phyloP scores from a whole-genome alignment of 2,329 filamentous ascomycete species.

The Volutella citrinella region DNA sequence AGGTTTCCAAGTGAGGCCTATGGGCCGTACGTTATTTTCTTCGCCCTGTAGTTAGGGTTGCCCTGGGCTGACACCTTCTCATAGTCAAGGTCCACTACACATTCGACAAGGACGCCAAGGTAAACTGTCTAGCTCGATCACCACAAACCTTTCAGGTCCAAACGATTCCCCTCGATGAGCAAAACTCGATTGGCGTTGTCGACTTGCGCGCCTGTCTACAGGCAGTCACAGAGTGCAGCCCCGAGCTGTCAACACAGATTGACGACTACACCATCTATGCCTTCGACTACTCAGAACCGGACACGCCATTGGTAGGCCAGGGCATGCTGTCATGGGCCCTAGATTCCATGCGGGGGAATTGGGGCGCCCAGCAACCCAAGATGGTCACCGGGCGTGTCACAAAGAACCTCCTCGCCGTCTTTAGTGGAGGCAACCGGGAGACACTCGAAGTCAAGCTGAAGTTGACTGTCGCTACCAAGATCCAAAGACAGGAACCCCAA shows the following conservation, averaged over 20 bases:
- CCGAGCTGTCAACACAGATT: slow-evolving; percentile 70
- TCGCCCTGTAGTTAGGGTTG: slow-evolving; percentile 3
- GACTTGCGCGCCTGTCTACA: slow-evolving; percentile 85
- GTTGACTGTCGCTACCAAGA: slow-evolving; percentile 71
- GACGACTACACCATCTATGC: slow-evolving; percentile 96
- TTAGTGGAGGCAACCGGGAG: slow-evolving; percentile 78
- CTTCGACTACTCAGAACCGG: slow-evolving; percentile 92
- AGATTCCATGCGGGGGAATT: slow-evolving; percentile 35
- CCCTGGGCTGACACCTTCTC: slow-evolving; percentile 18
- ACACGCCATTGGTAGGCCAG: slow-evolving; percentile 89
- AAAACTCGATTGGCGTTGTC: slow-evolving; percentile 78
- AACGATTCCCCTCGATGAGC: slow-evolving; percentile 76
- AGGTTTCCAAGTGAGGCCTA: slow-evolving; percentile 58
- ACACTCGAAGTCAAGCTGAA: slow-evolving; percentile 92
- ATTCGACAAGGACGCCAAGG: slow-evolving; percentile 84
- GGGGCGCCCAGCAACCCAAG: slow-evolving; percentile 57
- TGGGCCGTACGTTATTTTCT: slow-evolving; percentile 58
- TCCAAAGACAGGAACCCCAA: slow-evolving; percentile 30
- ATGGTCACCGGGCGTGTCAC: slow-evolving; percentile 88
- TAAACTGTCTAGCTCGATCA: slow-evolving; percentile 85
- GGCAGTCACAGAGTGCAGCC: slow-evolving; percentile 74
- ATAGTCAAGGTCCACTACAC: slow-evolving; percentile 96
- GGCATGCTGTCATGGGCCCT: slow-evolving; percentile 89
- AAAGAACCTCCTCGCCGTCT: slow-evolving; percentile 79
- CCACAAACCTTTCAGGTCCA: slow-evolving; percentile 77